Conservation (phyloP, 768 basidiomycete genomes). For the Podaxis mareebaensis region DNA sequence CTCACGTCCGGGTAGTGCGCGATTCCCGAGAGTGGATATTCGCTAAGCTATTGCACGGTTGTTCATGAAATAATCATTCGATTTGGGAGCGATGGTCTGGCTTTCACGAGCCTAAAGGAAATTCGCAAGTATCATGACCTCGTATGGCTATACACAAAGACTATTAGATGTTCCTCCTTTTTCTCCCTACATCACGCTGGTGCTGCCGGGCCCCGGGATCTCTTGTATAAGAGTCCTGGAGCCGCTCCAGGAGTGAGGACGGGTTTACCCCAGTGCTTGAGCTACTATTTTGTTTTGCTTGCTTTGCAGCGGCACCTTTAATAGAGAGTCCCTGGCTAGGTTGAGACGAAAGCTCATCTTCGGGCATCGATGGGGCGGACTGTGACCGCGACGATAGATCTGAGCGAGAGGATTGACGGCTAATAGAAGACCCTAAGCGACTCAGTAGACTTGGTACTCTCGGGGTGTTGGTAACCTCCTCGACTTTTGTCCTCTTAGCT, state of each 20-base stretch:
- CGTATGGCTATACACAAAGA: neutral
- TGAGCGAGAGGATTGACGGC: conserved; percentile 12
- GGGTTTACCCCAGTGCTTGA: conserved; percentile 1
- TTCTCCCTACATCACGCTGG: conserved; percentile 6
- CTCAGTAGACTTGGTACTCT: conserved; percentile 17
- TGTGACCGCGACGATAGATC: conserved; percentile 5
- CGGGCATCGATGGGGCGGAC: conserved; percentile 1
- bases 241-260: conserved; percentile 19
- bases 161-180: conserved; percentile 11
- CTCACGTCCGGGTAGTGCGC: neutral
- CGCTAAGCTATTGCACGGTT: neutral
- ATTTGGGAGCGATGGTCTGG: too few species aligned
- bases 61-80: too few species aligned
- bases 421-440: conserved; percentile 16
- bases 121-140: too few species aligned
- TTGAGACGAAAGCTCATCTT: neutral
- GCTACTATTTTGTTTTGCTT: neutral
- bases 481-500: conserved; percentile 8
- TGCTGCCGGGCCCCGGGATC: neutral
- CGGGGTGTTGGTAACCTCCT: neutral
- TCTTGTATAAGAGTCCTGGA: conserved; percentile 13
- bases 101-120: neutral
- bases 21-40: neutral
- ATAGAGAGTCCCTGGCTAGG: conserved; percentile 19
- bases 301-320: conserved; percentile 21